phyloP scores from a whole-genome alignment of 768 basidiomycete genomes.

The Aureoboletus auriporus region DNA sequence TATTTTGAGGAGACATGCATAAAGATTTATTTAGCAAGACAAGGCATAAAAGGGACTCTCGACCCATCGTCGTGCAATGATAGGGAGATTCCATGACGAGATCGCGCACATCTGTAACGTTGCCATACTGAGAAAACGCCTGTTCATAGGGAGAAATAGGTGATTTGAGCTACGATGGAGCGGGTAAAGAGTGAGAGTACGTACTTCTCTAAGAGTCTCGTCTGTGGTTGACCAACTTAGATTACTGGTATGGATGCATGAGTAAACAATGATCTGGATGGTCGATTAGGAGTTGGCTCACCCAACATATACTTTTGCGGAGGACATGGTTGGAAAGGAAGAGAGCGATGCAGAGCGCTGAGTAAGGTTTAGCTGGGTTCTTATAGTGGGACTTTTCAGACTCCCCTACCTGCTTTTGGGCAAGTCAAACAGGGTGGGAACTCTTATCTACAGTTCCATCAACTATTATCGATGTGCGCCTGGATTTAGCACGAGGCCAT shows the following conservation, averaged over 20 bases:
- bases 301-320: slow-evolving; percentile 31
- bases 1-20: slow-evolving; percentile 19
- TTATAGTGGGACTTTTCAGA: slow-evolving; percentile 32
- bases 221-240: slow-evolving; percentile 33
- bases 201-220: slow-evolving; percentile 21
- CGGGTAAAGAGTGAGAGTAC: slow-evolving; percentile 8
- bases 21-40: slow-evolving; percentile 24
- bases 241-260: slow-evolving; percentile 18
- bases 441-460: slow-evolving; percentile 9
- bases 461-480: neutral
- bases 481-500: no score
- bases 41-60: slow-evolving; percentile 21
- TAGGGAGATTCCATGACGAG: slow-evolving; percentile 26
- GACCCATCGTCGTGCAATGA: slow-evolving; percentile 30
- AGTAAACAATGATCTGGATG: neutral
- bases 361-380: slow-evolving; percentile 20
- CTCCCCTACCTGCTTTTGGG: slow-evolving; percentile 30
- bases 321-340: slow-evolving; percentile 21
- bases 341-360: slow-evolving; percentile 9
- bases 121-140: slow-evolving; percentile 43
- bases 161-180: slow-evolving; percentile 4
- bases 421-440: neutral
- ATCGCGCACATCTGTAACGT: slow-evolving; percentile 48
- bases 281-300: slow-evolving; percentile 11
- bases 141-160: slow-evolving; percentile 15